Evolutionary conservation across 768 basidiomycete genomes (phyloP), one percentile per base, ranked within the genome.

Genomic region (Crepidotus variabilis): DNA sequence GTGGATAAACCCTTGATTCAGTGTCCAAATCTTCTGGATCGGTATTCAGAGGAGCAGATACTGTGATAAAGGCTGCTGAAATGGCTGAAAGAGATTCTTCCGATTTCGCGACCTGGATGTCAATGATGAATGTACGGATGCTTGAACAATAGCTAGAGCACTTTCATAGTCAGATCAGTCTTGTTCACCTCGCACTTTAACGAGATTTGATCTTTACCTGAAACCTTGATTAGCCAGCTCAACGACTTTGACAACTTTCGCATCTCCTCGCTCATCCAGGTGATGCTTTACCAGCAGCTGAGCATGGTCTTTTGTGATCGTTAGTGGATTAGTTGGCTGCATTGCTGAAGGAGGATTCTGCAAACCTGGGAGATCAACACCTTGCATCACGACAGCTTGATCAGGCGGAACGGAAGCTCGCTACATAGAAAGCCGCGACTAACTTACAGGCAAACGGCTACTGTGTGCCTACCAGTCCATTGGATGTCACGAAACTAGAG

Each of bases 1-100:
- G 63, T 36, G 58, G 71, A 61, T 70, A 77, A 23, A 39, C 34
- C 10, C 45, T 50, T 7, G 57, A 24, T 47, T 39, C 50, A 32
- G 39, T 11, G 36, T 51, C 48, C 16, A 36, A 50, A 32, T 53
- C 33, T 45, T 36, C 13, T 49, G 50, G 43, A 32, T 50, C 28
- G 48, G 16, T 35, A 33, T 16, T 35, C 54, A 22, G n/a, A 32
- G 34, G 18, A 22, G 46, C 63, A 59, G 24, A 51, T 2, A 22
- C 43, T 32, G 13, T 39, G 52, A 5, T 70, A 63, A 46, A 75
- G 68, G 16, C 67, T 68, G 52, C 73, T 61, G 55, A 72, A 75
- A 47, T 69, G 28, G 28, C 49, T 51, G 57, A 59, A 70, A 53
- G 63, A 60, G 34, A 50, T 14, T 50, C 54, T n/a, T 18, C 18